A percentile compares a stretch with the other conserved stretches of the same genome.
phyloP scores from a whole-genome alignment of 306 rosid genomes.

The Castanea mollissima region DNA sequence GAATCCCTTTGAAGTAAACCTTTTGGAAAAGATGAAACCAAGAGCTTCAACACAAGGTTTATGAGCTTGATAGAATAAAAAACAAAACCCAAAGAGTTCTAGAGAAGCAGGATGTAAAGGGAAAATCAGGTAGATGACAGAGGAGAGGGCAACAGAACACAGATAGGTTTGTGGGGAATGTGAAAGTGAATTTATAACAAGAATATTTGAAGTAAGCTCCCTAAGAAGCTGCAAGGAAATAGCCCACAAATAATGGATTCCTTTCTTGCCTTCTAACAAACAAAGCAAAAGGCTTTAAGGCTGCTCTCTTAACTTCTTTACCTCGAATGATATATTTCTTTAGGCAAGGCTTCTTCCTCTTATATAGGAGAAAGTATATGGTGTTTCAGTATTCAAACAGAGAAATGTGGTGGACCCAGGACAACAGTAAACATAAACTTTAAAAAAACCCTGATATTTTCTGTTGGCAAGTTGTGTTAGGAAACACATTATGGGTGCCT shows the following conservation, averaged over 20 bases:
- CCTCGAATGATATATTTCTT: slow-evolving; percentile 37
- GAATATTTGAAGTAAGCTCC: slow-evolving; percentile 23
- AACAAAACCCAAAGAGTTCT: slow-evolving; percentile 6
- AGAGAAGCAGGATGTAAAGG: background rate
- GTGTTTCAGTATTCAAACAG: slow-evolving; percentile 37
- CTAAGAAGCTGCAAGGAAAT: slow-evolving; percentile 51
- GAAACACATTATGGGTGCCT: background rate
- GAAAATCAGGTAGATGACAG: slow-evolving; percentile 3
- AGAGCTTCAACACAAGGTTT: slow-evolving; percentile 1
- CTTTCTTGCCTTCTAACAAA: slow-evolving; percentile 52
- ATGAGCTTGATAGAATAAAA: slow-evolving; percentile 13
- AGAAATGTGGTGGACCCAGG: slow-evolving; percentile 40
- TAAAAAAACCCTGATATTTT: slow-evolving; percentile 1
- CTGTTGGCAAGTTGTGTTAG: background rate
- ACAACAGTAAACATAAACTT: slow-evolving; percentile 22
- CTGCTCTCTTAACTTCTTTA: slow-evolving; percentile 30
- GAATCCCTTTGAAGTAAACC: slow-evolving; percentile 4
- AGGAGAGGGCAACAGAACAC: slow-evolving; percentile 17
- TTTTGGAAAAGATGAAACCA: slow-evolving; percentile 4
- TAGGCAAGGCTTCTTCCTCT: slow-evolving; percentile 37
- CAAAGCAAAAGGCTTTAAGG: slow-evolving; percentile 27
- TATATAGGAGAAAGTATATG: slow-evolving; percentile 33
- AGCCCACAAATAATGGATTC: slow-evolving; percentile 42
- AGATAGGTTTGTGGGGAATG: slow-evolving; percentile 18
- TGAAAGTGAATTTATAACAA: slow-evolving; percentile 19